Conservation (phyloP, 2,329 filamentous ascomycete genomes). For the Basipetospora chlamydospora region DNA sequence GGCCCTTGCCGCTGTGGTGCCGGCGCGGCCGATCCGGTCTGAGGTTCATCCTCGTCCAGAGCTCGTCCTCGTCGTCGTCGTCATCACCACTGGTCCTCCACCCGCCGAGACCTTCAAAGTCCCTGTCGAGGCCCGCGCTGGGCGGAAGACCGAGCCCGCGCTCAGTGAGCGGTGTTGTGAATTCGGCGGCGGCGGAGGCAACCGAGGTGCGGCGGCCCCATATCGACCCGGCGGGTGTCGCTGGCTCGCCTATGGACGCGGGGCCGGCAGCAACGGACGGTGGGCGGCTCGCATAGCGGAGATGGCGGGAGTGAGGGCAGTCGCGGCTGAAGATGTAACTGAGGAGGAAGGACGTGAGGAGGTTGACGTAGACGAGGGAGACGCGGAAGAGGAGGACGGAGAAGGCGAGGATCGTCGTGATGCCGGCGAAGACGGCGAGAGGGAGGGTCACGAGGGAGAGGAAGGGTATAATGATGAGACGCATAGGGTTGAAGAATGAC, state of each 20-base stretch:
- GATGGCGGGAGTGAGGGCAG: constrained; percentile 14
- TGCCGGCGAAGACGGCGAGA: constrained; percentile 44
- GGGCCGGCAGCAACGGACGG: not conserved
- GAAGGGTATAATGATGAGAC: constrained; percentile 45
- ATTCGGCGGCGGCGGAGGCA: constrained; percentile 9
- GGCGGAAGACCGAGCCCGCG: constrained; percentile 26
- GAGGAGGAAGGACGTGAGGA: constrained; percentile 41
- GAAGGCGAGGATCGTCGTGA: constrained; percentile 49
- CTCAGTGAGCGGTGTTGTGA: constrained; percentile 17
- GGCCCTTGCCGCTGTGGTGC: constrained; percentile 19
- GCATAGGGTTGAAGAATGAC: constrained; percentile 38
- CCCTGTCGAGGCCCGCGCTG: constrained; percentile 35
- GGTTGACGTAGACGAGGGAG: constrained; percentile 47
- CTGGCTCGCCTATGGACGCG: constrained; percentile 3
- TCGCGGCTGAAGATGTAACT: constrained; percentile 33
- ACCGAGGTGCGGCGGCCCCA: constrained; percentile 9
- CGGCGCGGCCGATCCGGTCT: too few relatives aligned
- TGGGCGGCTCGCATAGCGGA: constrained; percentile 12
- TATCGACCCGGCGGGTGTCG: constrained; percentile 5
- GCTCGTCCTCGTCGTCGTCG: constrained; percentile 20
- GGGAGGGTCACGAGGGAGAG: constrained; percentile 48
- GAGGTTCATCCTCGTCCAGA: constrained; percentile 39
- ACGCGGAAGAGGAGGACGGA: constrained; percentile 46
- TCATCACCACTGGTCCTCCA: constrained; percentile 35
- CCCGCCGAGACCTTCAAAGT: constrained; percentile 45